Base-by-base conservation (phyloP, 495 filamentous ascomycete species). In the Penicillium malachiteum region DNA sequence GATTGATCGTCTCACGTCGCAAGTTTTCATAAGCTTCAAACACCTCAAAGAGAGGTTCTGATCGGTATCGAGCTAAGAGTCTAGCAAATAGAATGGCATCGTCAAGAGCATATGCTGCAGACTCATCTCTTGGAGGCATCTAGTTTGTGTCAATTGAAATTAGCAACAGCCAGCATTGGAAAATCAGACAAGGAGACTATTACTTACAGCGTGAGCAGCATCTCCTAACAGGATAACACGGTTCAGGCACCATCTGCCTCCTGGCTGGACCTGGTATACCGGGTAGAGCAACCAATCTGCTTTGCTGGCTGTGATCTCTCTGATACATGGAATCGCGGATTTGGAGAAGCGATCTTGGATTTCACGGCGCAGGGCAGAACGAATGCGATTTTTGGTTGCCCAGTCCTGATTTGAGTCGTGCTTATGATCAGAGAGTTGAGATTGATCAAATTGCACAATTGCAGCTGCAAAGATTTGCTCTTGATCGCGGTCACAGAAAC, bases 91-190 rank as follows among this genome's bases (percentile, higher is more conserved):
- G 67, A 34, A 86, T 81, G 4, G 75, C 78, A 65, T 86, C 84
- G 60, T 86, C 83, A 12, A 87, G 75, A 2, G 83, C 83, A 54
- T 84, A 80, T 11, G 82, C 80, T 7, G 81, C 83, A 13, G 75
- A 79, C 65, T 87, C 83, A 41, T 84, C 83, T 18, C 82, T 79
- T 5, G 83, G 84, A 1, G 83, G 82, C 83, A 86, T 85, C 75
- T 78, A 46, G 8, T 35, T 4, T 18, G 38, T 32, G 0, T 14
- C 12, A 1, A 42, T 70, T 61, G 54, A 50, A 43, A 52, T 9
- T 18, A 3, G n/a, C 12, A 21, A 3, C 18, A 26, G 21, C 4
- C 21, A 26, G 4, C 21, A 26, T 30, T 38, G 16, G 8, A 33
- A 35, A 31, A 11, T 6, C 21, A 26, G 21, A 26, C 4, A 26